Base-by-base conservation (phyloP, 73 alveolate species). In the Tetrahymena elliotti region DNA sequence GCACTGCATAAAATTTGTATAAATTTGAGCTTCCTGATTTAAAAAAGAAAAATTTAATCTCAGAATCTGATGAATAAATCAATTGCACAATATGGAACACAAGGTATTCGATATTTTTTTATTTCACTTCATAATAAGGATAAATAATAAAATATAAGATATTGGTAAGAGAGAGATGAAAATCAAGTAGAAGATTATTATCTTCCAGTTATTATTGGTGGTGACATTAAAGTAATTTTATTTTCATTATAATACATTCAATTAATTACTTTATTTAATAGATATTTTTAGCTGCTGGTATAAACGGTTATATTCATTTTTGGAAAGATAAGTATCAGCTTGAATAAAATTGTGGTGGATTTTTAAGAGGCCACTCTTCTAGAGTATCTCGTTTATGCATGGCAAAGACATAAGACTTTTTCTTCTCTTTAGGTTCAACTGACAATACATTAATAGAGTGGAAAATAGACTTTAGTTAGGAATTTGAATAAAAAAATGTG, bases 221-320 rank as follows among this genome's bases (percentile, higher is more conserved):
- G 96, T 8, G 96, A 94, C 93, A 94, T 94, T 37, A 94, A 68
- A 68, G 88, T 68, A 68, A n/a, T 68, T 3, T 6, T 13, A n/a
- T 54, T 54, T 68, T 18, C 20, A 27, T 68, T 68, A 18, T 6
- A 3, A 68, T 68, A 54, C 3, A n/a, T 31, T 3, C 2, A 68
- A 24, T 1, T 5, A 27, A 11, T 68, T 3, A 2, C 24, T 24
- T 4, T 0, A 68, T 22, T 7, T 6, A 27, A 0, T 24, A 94
- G 93, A 94, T 94, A 38, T 94, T 97, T 83, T 97, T 98, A n/a
- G 97, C 98, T 54, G 97, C 98, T 8, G 99, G 99, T 53, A 98
- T 97, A 37, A 95, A 96, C 40, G 99, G 98, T 0, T 96, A 97
- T 93, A 93, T 98, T 38, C 95, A 96, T 68, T 83, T 98, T 41